Evolutionary conservation across 192 early-diverging fungal genomes (phyloP).

Genomic region (Umbelopsis ramanniana): DNA sequence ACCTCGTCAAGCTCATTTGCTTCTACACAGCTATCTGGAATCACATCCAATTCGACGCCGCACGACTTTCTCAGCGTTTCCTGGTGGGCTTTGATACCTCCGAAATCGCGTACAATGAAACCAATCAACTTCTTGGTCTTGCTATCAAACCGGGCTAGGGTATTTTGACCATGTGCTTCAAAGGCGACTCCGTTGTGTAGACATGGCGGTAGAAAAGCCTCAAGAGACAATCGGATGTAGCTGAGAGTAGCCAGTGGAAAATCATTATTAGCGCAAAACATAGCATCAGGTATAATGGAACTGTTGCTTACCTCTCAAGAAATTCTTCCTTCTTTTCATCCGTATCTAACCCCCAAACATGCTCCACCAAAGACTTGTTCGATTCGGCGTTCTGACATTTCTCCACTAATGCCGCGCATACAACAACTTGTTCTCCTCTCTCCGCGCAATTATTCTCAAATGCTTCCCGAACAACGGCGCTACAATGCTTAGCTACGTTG

Average conservation of each 20-base stretch:
- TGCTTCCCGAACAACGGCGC: slow-evolving; percentile 59
- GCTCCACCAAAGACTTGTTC: slow-evolving; percentile 45
- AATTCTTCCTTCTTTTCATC: slow-evolving; percentile 49
- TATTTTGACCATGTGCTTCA: slow-evolving; percentile 70
- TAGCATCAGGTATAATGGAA: neutral
- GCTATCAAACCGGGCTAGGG: slow-evolving; percentile 55
- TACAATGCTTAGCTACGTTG: slow-evolving; percentile 67
- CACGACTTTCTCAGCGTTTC: slow-evolving; percentile 50
- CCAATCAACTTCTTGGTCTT: slow-evolving; percentile 53
- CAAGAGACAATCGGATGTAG: slow-evolving; percentile 52
- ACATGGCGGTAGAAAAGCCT: slow-evolving; percentile 64
- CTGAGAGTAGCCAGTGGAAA: neutral
- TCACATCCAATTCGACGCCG: slow-evolving; percentile 53
- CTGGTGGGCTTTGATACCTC: slow-evolving; percentile 65
- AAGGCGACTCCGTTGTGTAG: slow-evolving; percentile 68
- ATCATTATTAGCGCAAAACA: neutral
- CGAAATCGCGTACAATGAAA: slow-evolving; percentile 72
- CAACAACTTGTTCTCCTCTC: slow-evolving; percentile 47
- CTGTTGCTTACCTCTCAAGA: slow-evolving; percentile 39
- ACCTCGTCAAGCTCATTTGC: slow-evolving; percentile 44
- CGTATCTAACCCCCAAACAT: slow-evolving; percentile 52
- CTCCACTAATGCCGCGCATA: slow-evolving; percentile 62
- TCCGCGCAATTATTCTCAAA: slow-evolving; percentile 41
- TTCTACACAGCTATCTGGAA: slow-evolving; percentile 60
- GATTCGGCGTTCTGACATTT: slow-evolving; percentile 40